Conservation (phyloP, 2,329 filamentous ascomycete genomes). For the Ceratocystiopsis brevicomis region DNA sequence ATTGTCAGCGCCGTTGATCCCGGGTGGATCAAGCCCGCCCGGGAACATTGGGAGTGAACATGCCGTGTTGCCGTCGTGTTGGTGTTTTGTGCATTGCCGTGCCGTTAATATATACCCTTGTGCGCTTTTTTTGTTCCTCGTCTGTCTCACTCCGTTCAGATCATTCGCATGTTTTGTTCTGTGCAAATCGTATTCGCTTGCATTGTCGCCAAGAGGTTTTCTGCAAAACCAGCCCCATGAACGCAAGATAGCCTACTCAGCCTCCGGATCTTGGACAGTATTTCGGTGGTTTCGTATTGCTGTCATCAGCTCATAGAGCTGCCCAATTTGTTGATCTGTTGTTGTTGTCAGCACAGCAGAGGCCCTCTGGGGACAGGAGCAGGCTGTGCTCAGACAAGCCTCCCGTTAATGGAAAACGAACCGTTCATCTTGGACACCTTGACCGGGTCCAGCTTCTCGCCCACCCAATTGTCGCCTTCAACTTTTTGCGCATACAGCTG, state of each 20-base stretch:
- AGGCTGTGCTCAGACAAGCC: no score
- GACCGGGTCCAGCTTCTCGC: slow-evolving; percentile 60
- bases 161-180: background rate
- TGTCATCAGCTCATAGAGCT: slow-evolving; percentile 87
- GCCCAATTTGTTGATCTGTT: slow-evolving; percentile 75
- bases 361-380: no score
- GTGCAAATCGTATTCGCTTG: background rate
- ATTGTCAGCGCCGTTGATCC: slow-evolving; percentile 44
- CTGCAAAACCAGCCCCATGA: background rate
- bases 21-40: slow-evolving; percentile 36
- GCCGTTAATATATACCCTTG: background rate
- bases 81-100: no score
- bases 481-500: slow-evolving; percentile 85
- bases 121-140: background rate
- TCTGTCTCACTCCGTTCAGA: no score
- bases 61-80: no score
- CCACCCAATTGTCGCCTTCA: slow-evolving; percentile 72
- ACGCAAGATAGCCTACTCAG: background rate
- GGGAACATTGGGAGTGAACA: slow-evolving; percentile 14
- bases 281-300: slow-evolving; percentile 37
- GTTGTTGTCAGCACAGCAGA: slow-evolving; percentile 2
- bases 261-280: slow-evolving; percentile 2
- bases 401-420: slow-evolving; percentile 23
- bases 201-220: background rate
- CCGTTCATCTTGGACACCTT: slow-evolving; percentile 93